Evolutionary conservation across 2,329 filamentous ascomycete genomes (phyloP).

Genomic region (Fonsecaea pugnacius): DNA sequence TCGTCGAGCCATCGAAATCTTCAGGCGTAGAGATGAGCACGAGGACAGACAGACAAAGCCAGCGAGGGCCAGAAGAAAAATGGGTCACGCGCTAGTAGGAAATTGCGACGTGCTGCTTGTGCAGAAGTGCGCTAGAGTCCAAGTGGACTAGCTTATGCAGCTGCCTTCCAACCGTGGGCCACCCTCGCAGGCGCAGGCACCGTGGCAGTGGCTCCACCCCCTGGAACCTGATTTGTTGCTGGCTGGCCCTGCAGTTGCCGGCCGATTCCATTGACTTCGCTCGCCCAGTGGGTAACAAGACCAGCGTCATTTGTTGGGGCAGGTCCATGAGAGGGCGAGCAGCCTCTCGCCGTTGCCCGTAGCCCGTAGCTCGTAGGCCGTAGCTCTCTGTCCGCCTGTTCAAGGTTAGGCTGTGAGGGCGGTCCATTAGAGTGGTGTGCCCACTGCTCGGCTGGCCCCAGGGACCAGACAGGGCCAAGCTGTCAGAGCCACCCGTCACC

Average conservation of each 20-base stretch:
- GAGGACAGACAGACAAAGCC: slow-evolving; percentile 11
- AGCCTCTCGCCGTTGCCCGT: slow-evolving; percentile 15
- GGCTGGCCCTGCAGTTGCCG: slow-evolving; percentile 11
- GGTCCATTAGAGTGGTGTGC: not conserved
- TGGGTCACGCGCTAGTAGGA: slow-evolving; percentile 30
- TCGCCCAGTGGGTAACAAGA: not conserved
- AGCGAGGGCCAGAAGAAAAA: slow-evolving; percentile 18
- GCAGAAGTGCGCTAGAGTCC: slow-evolving; percentile 14
- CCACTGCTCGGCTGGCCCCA: slow-evolving; percentile 15
- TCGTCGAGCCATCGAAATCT: slow-evolving; percentile 2
- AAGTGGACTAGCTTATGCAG: slow-evolving; percentile 22
- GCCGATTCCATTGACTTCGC: slow-evolving; percentile 25
- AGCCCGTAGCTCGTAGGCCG: not conserved
- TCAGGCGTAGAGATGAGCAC: slow-evolving; percentile 19
- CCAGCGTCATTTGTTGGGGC: slow-evolving; percentile 10
- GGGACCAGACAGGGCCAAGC: slow-evolving; percentile 2
- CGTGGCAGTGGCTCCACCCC: slow-evolving; percentile 7
- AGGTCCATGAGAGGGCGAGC: not conserved
- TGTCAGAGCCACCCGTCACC: slow-evolving; percentile 23
- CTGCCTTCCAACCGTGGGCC: slow-evolving; percentile 18
- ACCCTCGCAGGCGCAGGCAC: slow-evolving; percentile 22
- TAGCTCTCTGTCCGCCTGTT: slow-evolving; percentile 2
- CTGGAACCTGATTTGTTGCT: not conserved
- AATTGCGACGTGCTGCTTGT: slow-evolving; percentile 27
- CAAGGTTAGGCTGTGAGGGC: slow-evolving; percentile 1